Evolutionary conservation across 2,329 filamentous ascomycete genomes (phyloP).

Genomic region (Fusarium musae): DNA sequence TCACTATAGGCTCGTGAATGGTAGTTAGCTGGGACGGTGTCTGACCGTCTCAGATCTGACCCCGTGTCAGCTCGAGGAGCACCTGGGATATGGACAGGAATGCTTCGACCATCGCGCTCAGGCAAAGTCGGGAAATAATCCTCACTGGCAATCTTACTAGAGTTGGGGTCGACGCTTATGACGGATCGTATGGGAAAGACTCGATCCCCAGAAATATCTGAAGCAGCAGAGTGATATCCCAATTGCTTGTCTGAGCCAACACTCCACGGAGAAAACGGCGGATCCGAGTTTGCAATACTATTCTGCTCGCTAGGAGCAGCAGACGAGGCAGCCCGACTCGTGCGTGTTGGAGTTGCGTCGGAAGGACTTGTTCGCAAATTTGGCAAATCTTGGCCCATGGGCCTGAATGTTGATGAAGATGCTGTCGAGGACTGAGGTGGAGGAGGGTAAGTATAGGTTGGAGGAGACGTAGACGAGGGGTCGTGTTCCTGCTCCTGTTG

Average conservation of each 20-base stretch:
- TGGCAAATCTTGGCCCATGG: background rate
- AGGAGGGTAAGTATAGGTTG: background rate
- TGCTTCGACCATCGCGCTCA: slow-evolving; percentile 47
- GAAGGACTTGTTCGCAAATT: slow-evolving; percentile 6
- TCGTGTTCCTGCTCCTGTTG: background rate
- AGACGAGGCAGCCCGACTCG: slow-evolving; percentile 27
- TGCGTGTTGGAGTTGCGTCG: slow-evolving; percentile 14
- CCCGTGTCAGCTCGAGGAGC: slow-evolving; percentile 46
- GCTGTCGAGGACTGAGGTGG: slow-evolving; percentile 22
- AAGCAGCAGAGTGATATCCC: slow-evolving; percentile 46
- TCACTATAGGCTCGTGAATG: slow-evolving; percentile 35
- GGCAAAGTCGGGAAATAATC: slow-evolving; percentile 52
- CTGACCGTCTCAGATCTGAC: slow-evolving; percentile 42
- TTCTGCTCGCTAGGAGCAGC: slow-evolving; percentile 34
- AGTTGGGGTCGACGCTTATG: slow-evolving; percentile 73
- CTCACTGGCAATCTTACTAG: slow-evolving; percentile 53
- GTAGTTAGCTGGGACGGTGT: slow-evolving; percentile 41
- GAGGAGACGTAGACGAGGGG: background rate
- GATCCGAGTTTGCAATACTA: slow-evolving; percentile 34
- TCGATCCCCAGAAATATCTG: slow-evolving; percentile 63
- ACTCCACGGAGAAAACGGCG: slow-evolving; percentile 55
- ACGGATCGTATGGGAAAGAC: slow-evolving; percentile 88
- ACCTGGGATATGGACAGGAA: slow-evolving; percentile 46
- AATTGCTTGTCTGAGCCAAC: slow-evolving; percentile 55
- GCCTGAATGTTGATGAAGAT: slow-evolving; percentile 25